These are phyloP conservation scores for Taphrina flavorubra DNA, from an alignment of 1,139 yeast species.

Conservation along the genomic window DNA sequence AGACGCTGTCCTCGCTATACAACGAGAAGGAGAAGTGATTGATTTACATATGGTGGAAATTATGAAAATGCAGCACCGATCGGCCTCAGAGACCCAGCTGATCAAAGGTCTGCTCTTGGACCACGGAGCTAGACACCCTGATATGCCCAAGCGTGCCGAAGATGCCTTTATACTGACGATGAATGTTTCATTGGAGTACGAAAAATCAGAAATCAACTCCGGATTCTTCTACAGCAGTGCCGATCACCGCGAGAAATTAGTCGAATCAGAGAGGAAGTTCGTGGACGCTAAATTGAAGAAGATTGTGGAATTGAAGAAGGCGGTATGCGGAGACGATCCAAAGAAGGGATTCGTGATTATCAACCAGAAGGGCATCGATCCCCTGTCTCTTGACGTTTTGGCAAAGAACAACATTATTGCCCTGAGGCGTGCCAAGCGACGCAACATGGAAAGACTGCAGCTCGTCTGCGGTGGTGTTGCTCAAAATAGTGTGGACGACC, in stretches of 20 bases:
- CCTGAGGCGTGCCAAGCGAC: constrained; percentile 94
- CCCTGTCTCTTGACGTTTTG: constrained; percentile 91
- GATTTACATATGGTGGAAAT: constrained; percentile 98
- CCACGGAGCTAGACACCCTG: constrained; percentile 99
- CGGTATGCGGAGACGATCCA: constrained; percentile 79
- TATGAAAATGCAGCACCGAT: constrained; percentile 96
- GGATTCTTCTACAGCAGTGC: constrained; percentile 94
- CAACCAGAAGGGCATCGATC: constrained; percentile 98
- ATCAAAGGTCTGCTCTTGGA: constrained; percentile 91
- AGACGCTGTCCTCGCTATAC: constrained; percentile 88
- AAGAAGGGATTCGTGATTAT: constrained; percentile 87
- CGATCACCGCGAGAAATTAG: constrained; percentile 94
- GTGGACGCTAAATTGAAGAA: constrained; percentile 92
- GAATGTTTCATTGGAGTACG: constrained; percentile 94
- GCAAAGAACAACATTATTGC: constrained; percentile 95
- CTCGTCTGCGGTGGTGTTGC: constrained; percentile 97
- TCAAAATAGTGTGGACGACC: constrained; percentile 94
- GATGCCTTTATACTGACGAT: constrained; percentile 85
- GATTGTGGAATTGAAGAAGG: constrained; percentile 89
- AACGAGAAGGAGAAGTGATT: constrained; percentile 60
- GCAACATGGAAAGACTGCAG: constrained; percentile 98
- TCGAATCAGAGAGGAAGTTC: constrained; percentile 89
- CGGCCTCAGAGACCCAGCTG: constrained; percentile 80
- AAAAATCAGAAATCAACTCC: constrained; percentile 96
- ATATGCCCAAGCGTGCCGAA: constrained; percentile 88